Evolutionary conservation across 345 rosid genomes (phyloP), one percentile per base, ranked within the genome.

Genomic region (Boechera stricta): DNA sequence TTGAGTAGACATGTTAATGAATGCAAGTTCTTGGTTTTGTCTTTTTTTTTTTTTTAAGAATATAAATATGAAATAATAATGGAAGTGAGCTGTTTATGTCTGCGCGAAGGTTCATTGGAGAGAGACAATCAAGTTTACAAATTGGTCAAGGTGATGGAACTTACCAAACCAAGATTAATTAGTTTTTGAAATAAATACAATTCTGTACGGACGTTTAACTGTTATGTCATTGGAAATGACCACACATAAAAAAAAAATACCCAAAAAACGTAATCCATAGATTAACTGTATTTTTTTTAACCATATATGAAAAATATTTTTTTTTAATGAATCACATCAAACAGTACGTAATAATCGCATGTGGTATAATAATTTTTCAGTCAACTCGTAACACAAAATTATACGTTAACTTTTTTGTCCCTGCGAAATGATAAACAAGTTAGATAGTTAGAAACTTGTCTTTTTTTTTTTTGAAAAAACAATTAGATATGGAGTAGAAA

Each of bases 71-170:
- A 24, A 71, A 49, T 60, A 68, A 62, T 68, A 61, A 79, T 75
- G 60, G 68, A 67, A 72, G 78, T 77, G 79, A 73, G 83, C 83
- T 80, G 76, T 83, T 79, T 64, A 72, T 78, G 82, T 69, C 82
- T 82, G 77, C 67, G 71, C 60, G 75, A 79, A 79, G 82, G 82
- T 79, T 79, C 82, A 78, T 39, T 52, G 81, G 73, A 72, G 81
- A 78, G 48, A 78, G 81, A 77, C 81, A 32, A 4, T 35, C 49
- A 47, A 48, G 77, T 47, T 53, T 56, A 57, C 54, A 71, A 65
- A 65, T 4, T 48, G 76, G 80, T 47, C 54, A 77, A 77, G 49
- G 77, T 58, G 77, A 72, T 18, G 21, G 76, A 65, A 71, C 55
- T 75, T 74, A 65, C 71, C 62, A 38, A n/a, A 42, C 39, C 54